Base-by-base conservation (phyloP, 2,329 filamentous ascomycete genomes). In the Ceratocystis variospora region DNA sequence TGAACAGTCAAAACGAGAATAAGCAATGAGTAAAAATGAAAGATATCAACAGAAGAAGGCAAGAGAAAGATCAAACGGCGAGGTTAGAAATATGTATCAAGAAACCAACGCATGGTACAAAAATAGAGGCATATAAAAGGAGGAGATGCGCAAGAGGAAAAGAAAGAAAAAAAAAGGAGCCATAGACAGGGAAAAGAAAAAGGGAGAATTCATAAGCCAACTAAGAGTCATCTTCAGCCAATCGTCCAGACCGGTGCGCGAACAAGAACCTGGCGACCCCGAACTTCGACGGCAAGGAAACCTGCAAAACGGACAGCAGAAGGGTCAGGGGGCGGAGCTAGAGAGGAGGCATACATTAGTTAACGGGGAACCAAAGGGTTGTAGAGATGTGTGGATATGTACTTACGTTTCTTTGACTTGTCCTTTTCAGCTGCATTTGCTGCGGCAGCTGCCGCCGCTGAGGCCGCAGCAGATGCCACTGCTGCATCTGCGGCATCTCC, bases 201-300 rank as follows among this genome's bases (percentile, higher is more conserved):
- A 67, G 59, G 19, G 64, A 45, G 44, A 70, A 61, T 63, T 48
- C 31, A 64, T 53, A 66, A 65, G 44, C 17, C 41, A 25, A 59
- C 17, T n/a, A 62, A 10, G 45, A 65, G 57, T 15, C 19, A 22
- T 62, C 63, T 66, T 57, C 19, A 78, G 64, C 72, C 73, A 68
- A 86, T 70, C 10, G 80, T 80, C 84, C 84, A 93, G 41, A 92
- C 86, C 15, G 88, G 88, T 22, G 89, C 87, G 77, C 90, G 90
- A 68, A 84, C 78, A 71, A 93, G 77, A 61, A 91, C 86, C 75
- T 89, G 89, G 68, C 88, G 83, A 25, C 88, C 87, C 69, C 87
- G 79, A 6, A 93, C 88, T 75, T 92, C 88, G 41, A 91, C 81
- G 19, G 82, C 83, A 66, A 91, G 75, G 73, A 92, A 93, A 4